Conservation (phyloP, 2,329 filamentous ascomycete genomes). For the Scolecobasidium constrictum region DNA sequence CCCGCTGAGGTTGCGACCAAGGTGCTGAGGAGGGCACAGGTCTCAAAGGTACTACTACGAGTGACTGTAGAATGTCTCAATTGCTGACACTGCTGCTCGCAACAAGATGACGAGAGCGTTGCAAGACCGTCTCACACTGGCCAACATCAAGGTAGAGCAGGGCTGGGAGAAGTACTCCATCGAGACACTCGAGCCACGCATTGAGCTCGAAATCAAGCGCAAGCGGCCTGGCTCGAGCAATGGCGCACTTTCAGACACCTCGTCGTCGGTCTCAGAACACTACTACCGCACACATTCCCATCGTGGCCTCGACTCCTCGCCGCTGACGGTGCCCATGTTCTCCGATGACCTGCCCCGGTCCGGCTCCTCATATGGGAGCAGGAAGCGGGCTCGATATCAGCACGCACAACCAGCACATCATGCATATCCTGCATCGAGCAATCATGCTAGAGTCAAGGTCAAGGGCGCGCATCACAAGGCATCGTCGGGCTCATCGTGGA, state of each 20-base stretch:
- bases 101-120: conserved; percentile 80
- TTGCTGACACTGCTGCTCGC: conserved; percentile 12
- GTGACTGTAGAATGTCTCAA: not conserved
- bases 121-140: conserved; percentile 86
- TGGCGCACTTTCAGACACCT: conserved; percentile 77
- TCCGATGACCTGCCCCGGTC: conserved; percentile 70
- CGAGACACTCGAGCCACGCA: conserved; percentile 73
- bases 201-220: conserved; percentile 68
- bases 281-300: conserved; percentile 48
- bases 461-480: conserved; percentile 39
- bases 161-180: conserved; percentile 87
- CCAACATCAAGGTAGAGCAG: conserved; percentile 94
- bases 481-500: conserved; percentile 56
- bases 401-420: not conserved
- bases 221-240: conserved; percentile 55
- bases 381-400: conserved; percentile 12
- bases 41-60: conserved; percentile 26
- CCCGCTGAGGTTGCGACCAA: conserved; percentile 29
- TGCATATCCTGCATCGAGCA: conserved; percentile 30
- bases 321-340: conserved; percentile 71
- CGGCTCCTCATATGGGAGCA: conserved; percentile 42
- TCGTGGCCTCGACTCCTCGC: conserved; percentile 67
- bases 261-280: conserved; percentile 70
- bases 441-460: conserved; percentile 58
- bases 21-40: conserved; percentile 31